These are phyloP conservation scores for Begonia masoniana DNA, from an alignment of 306 rosid species.

Conservation along the genomic window DNA sequence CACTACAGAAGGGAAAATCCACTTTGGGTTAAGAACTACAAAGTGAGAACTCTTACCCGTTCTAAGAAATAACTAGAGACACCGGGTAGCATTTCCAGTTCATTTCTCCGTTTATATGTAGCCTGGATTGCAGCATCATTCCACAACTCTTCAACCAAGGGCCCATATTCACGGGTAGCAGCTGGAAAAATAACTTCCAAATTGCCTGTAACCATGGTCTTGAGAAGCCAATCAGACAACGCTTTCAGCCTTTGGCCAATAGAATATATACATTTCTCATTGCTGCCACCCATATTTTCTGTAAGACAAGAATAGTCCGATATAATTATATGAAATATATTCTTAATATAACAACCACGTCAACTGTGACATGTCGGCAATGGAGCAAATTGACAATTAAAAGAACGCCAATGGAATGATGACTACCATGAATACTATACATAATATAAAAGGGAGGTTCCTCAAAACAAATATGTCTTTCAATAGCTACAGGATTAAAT, in stretches of 20 bases:
- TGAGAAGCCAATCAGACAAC: slow-evolving; percentile 98
- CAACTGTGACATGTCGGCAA: background rate
- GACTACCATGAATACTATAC: too few relatives aligned
- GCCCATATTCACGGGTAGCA: slow-evolving; percentile 93
- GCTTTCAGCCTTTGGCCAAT: slow-evolving; percentile 82
- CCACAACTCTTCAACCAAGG: slow-evolving; percentile 87
- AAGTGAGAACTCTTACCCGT: slow-evolving; percentile 44
- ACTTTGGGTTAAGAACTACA: background rate
- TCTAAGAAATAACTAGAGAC: slow-evolving; percentile 87
- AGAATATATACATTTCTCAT: slow-evolving; percentile 46
- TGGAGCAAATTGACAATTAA: too few relatives aligned
- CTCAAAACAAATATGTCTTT: too few relatives aligned
- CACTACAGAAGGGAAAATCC: too few relatives aligned
- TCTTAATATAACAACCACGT: background rate
- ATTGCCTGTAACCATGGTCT: slow-evolving; percentile 82
- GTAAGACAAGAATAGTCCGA: slow-evolving; percentile 15
- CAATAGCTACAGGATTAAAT: too few relatives aligned
- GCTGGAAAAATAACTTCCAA: slow-evolving; percentile 95
- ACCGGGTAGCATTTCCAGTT: slow-evolving; percentile 81
- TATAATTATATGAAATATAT: background rate
- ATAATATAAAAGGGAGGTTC: too few relatives aligned
- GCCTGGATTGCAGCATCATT: slow-evolving; percentile 72
- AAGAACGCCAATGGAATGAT: too few relatives aligned
- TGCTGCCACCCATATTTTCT: slow-evolving; percentile 34
- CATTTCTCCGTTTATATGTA: slow-evolving; percentile 73